Evolutionary conservation across 345 rosid genomes (phyloP).

Genomic region (Trapa bicornis): DNA sequence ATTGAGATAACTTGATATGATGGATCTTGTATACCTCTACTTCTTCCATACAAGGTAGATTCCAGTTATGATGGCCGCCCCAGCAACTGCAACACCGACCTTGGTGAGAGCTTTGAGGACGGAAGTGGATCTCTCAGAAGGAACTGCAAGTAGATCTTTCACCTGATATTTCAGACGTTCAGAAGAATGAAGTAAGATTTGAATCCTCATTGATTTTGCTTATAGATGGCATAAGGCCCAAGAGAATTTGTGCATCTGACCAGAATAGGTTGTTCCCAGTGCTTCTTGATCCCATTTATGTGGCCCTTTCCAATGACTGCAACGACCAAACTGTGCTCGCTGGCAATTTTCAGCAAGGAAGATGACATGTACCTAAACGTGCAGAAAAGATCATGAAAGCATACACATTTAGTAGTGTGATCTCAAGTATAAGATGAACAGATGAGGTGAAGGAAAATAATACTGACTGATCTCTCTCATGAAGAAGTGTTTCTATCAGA

Average conservation of each 20-base stretch:
- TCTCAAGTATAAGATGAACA: neutral
- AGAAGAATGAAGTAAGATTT: neutral
- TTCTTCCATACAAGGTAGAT: slow-evolving; percentile 46
- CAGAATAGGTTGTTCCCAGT: slow-evolving; percentile 76
- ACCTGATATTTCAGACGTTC: slow-evolving; percentile 20
- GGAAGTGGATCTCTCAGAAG: slow-evolving; percentile 32
- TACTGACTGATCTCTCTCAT: slow-evolving; percentile 93
- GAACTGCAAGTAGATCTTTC: slow-evolving; percentile 57
- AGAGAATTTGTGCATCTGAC: slow-evolving; percentile 21
- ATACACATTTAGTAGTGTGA: neutral
- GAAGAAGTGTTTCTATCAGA: slow-evolving; percentile 86
- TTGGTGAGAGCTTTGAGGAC: slow-evolving; percentile 43
- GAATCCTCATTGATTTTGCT: too few species aligned
- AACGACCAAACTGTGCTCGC: slow-evolving; percentile 70
- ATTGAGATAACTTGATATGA: too few species aligned
- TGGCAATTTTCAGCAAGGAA: slow-evolving; percentile 50
- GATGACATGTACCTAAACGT: slow-evolving; percentile 73
- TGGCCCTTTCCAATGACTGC: slow-evolving; percentile 97
- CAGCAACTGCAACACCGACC: slow-evolving; percentile 31
- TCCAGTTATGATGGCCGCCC: slow-evolving; percentile 63
- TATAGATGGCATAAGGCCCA: too few species aligned
- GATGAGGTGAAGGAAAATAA: slow-evolving; percentile 4
- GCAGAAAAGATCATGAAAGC: slow-evolving; percentile 1
- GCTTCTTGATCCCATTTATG: slow-evolving; percentile 66
- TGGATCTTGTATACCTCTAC: slow-evolving; percentile 9